A percentile compares a stretch with the other conserved stretches of the same genome.
Evolutionary conservation across 805 yeast genomes (phyloP).

Genomic region (Yamadazyma sp.): DNA sequence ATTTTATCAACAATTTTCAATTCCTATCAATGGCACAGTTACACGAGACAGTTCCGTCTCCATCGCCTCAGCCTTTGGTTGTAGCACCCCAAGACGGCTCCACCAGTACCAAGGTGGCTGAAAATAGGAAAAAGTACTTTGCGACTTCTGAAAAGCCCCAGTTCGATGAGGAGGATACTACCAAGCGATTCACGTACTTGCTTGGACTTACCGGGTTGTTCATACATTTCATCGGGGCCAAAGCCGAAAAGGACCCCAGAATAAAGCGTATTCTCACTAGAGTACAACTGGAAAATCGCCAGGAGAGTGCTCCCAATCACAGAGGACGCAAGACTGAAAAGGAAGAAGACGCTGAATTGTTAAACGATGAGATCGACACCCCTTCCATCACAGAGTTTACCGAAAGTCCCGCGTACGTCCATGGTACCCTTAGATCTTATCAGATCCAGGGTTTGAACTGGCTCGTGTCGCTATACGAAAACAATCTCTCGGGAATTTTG

Average conservation of each 20-base stretch:
- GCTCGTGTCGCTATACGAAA: constrained; percentile 86
- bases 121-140: constrained; percentile 28
- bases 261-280: constrained; percentile 52
- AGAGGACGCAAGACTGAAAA: constrained; percentile 88
- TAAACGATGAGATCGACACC: constrained; percentile 47
- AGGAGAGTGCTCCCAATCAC: constrained; percentile 22
- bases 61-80: constrained; percentile 3
- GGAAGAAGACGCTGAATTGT: constrained; percentile 83
- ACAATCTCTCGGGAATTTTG: constrained; percentile 84
- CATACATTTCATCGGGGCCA: constrained; percentile 64
- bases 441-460: constrained; percentile 95
- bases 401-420: constrained; percentile 76
- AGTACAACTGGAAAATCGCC: constrained; percentile 18
- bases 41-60: constrained; percentile 2
- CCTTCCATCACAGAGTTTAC: constrained; percentile 64
- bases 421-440: constrained; percentile 83
- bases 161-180: constrained; percentile 59
- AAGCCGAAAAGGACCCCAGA: constrained; percentile 60
- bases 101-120: constrained; percentile 9
- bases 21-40: too few relatives aligned
- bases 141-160: constrained; percentile 32
- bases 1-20: constrained; percentile 1
- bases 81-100: background rate
- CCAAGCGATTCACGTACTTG: constrained; percentile 65
- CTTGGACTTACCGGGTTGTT: constrained; percentile 65